Conservation (phyloP, 176 grass and related monocot species). For the Eleusine indica region DNA sequence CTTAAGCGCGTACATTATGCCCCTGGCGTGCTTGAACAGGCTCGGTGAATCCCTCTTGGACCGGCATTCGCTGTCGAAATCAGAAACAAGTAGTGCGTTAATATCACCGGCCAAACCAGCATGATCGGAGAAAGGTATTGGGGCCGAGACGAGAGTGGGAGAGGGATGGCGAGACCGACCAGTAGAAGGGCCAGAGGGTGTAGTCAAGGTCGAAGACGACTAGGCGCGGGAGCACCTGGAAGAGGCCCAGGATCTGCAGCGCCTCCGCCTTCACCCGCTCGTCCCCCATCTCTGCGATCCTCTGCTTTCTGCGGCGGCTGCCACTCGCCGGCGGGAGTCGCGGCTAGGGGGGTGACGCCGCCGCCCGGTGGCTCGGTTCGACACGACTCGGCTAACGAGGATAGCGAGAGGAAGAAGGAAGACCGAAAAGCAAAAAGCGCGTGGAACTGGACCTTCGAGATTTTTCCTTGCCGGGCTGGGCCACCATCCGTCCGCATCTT, state of each 20-base stretch:
- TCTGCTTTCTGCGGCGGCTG: constrained; percentile 5
- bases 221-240: constrained; percentile 75
- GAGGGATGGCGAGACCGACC: constrained; percentile 34
- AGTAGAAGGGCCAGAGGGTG: constrained; percentile 99
- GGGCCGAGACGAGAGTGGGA: background rate
- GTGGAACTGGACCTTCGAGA: too few species aligned
- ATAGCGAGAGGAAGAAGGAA: background rate
- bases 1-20: constrained; percentile 88
- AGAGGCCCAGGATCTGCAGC: constrained; percentile 67
- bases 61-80: constrained; percentile 68
- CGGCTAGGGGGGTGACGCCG: background rate
- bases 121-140: background rate
- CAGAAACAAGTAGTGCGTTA: background rate
- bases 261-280: constrained; percentile 82
- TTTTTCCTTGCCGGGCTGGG: background rate
- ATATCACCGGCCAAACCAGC: background rate
- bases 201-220: constrained; percentile 99
- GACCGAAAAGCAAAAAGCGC: background rate
- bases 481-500: background rate
- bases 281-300: constrained; percentile 49
- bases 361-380: background rate
- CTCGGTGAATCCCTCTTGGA: constrained; percentile 80
- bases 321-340: constrained; percentile 10
- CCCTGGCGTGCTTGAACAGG: constrained; percentile 82
- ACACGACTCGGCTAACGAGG: background rate